These are phyloP conservation scores for Ganoderma sp. DNA, from an alignment of 1,284 basidiomycete species.

Conservation along the genomic window DNA sequence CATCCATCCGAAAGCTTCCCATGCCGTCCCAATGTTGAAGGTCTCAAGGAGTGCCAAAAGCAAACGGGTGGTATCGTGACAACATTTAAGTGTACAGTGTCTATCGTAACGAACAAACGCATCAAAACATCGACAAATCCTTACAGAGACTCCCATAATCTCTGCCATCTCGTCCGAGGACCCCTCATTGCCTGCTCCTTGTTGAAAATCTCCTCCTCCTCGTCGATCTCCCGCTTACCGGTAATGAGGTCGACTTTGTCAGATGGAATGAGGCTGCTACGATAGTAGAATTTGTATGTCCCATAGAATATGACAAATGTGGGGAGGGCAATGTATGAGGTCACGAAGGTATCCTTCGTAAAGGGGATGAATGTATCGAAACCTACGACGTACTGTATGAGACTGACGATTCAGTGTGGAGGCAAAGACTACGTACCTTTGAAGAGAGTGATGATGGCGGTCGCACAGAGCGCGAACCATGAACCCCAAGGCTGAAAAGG, in stretches of 20 bases:
- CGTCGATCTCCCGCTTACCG: constrained; percentile 69
- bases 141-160: constrained; percentile 53
- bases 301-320: constrained; percentile 62
- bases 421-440: constrained; percentile 45
- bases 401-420: background rate
- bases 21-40: background rate
- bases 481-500: constrained; percentile 69
- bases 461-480: constrained; percentile 65
- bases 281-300: constrained; percentile 62
- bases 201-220: constrained; percentile 61
- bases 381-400: constrained; percentile 28
- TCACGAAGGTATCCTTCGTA: constrained; percentile 67
- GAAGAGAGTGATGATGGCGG: constrained; percentile 69
- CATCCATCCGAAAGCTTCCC: background rate
- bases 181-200: constrained; percentile 49
- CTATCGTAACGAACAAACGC: constrained; percentile 6
- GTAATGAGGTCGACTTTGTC: constrained; percentile 68
- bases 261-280: constrained; percentile 56
- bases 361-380: constrained; percentile 56
- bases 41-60: background rate
- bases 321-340: constrained; percentile 61
- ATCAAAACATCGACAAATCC: constrained; percentile 4
- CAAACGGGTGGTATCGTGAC: background rate
- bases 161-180: constrained; percentile 44
- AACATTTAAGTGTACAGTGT: constrained; percentile 16